These are phyloP conservation scores for Jacaranda mimosifolia DNA, from an alignment of 257 asterid genomes.

Conservation along the genomic window DNA sequence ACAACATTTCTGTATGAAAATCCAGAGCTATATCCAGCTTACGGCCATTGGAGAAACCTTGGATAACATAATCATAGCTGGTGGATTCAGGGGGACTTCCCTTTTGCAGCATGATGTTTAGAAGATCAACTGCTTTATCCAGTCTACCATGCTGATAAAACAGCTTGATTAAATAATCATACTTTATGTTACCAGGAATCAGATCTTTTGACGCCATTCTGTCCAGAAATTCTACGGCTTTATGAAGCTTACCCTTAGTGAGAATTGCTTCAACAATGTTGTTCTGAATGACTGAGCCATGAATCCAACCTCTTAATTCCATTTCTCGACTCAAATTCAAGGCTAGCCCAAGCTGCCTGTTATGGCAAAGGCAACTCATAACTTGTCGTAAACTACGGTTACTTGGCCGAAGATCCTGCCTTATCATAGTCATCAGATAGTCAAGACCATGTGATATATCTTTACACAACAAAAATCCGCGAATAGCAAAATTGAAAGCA, in stretches of 20 bases:
- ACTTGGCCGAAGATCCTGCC: slow-evolving; percentile 63
- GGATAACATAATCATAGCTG: slow-evolving; percentile 66
- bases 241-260: slow-evolving; percentile 40
- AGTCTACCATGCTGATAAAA: slow-evolving; percentile 59
- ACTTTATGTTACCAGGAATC: slow-evolving; percentile 50
- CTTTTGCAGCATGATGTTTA: slow-evolving; percentile 66
- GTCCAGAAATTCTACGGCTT: slow-evolving; percentile 65
- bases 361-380: slow-evolving; percentile 52
- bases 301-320: slow-evolving; percentile 73
- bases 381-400: slow-evolving; percentile 64
- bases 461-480: slow-evolving; percentile 54
- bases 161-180: slow-evolving; percentile 63
- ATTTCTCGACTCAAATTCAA: slow-evolving; percentile 70
- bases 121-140: slow-evolving; percentile 70
- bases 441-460: slow-evolving; percentile 47
- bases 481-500: slow-evolving; percentile 60
- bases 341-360: slow-evolving; percentile 54
- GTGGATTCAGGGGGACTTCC: slow-evolving; percentile 60
- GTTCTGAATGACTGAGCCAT: slow-evolving; percentile 60
- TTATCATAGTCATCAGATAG: slow-evolving; percentile 64
- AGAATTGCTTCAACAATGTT: slow-evolving; percentile 58
- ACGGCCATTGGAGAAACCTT: slow-evolving; percentile 47
- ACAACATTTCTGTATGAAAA: slow-evolving; percentile 78
- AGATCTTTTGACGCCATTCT: slow-evolving; percentile 54
- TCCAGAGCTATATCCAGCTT: slow-evolving; percentile 64